A percentile compares a stretch with the other conserved stretches of the same genome.
Conservation (phyloP, 495 filamentous ascomycete species). For the Staphylotrichum tortipilum region DNA sequence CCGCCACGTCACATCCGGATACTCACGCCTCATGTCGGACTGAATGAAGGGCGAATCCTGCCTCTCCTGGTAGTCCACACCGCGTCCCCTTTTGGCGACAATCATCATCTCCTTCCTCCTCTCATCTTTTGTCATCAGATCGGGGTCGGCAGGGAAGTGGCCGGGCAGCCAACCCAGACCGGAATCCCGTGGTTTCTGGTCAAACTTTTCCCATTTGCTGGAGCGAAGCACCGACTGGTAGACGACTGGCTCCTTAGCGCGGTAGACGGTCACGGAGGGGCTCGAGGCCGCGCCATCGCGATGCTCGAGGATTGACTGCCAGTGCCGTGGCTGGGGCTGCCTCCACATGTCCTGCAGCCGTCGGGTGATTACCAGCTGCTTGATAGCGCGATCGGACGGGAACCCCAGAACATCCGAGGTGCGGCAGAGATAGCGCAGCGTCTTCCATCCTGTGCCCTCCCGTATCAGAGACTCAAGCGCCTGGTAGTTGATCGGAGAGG, state of each 20-base stretch:
- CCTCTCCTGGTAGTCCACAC: not conserved
- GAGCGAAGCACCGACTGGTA: not conserved
- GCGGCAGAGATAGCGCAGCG: not conserved
- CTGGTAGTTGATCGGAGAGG: not conserved
- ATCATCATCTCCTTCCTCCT: not conserved
- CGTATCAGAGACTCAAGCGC: not conserved
- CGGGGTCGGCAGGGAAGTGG: not conserved
- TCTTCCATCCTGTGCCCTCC: constrained; percentile 1
- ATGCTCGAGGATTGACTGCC: not conserved
- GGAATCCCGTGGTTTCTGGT: not conserved
- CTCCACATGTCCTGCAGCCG: not conserved
- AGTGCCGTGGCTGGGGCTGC: not conserved
- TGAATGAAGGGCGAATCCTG: not conserved
- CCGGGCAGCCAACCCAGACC: not conserved
- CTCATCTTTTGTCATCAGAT: not conserved
- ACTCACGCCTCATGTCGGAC: not conserved
- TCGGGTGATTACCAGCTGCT: too few relatives aligned
- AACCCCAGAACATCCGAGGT: not conserved
- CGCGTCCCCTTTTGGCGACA: not conserved
- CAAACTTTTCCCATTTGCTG: not conserved
- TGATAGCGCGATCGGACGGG: too few relatives aligned
- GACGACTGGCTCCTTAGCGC: not conserved
- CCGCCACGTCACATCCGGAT: not conserved
- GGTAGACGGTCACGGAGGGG: not conserved
- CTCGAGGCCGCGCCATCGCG: not conserved